These are phyloP conservation scores for Samsoniella hepiali DNA, from an alignment of 2,329 filamentous ascomycete species.

Conservation along the genomic window DNA sequence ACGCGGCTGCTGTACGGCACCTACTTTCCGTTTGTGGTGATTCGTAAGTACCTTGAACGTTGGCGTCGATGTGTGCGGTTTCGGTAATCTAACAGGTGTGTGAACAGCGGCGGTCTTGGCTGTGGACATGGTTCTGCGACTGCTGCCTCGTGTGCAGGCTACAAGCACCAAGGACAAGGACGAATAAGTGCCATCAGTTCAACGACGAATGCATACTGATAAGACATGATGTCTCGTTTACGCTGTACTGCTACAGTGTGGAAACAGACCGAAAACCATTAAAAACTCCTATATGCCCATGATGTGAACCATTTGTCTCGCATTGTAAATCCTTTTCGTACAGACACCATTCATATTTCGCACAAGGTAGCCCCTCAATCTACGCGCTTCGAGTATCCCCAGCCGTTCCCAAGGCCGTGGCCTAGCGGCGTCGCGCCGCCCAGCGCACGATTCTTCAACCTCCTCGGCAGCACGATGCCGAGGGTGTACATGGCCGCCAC, in stretches of 20 bases:
- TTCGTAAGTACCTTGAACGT: conserved; percentile 44
- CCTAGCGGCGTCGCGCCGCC: conserved; percentile 58
- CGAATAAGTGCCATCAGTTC: neutral
- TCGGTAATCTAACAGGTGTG: neutral
- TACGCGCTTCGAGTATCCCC: conserved; percentile 56
- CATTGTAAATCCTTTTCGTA: neutral
- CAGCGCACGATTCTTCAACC: conserved; percentile 48
- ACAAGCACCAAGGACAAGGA: conserved; percentile 38
- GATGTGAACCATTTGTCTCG: neutral
- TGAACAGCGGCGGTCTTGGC: conserved; percentile 46
- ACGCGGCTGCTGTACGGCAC: conserved; percentile 44
- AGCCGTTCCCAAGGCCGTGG: conserved; percentile 54
- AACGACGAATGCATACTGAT: neutral
- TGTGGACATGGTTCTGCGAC: conserved; percentile 53
- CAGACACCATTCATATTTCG: neutral
- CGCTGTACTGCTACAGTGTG: neutral
- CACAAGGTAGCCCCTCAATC: conserved; percentile 33
- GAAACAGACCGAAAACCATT: neutral
- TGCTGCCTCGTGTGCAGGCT: conserved; percentile 42
- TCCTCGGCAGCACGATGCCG: conserved; percentile 54
- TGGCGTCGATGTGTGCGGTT: neutral
- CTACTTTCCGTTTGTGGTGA: conserved; percentile 49
- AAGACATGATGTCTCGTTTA: neutral
- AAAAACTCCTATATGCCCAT: neutral
- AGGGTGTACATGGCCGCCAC: conserved; percentile 58